Evolutionary conservation across 345 rosid species (phyloP).

Genomic region (Psidium guajava): DNA sequence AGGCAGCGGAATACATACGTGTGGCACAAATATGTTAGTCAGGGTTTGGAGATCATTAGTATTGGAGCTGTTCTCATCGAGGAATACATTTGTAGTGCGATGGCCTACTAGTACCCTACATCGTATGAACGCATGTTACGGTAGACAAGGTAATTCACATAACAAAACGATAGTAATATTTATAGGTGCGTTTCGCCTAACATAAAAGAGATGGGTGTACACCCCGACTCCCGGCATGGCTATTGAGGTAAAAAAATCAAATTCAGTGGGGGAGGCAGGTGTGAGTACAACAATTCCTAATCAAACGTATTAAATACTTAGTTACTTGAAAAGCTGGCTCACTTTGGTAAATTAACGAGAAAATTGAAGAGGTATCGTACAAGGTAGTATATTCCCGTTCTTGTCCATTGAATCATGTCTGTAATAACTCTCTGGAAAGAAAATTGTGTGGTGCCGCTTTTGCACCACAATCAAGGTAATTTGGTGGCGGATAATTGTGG

Average conservation of each 20-base stretch:
- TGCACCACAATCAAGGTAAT: no score
- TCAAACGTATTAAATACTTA: neutral
- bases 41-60: conserved; percentile 48
- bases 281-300: conserved; percentile 64
- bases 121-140: no score
- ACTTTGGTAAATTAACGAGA: no score
- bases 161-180: no score
- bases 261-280: conserved; percentile 60
- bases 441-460: no score
- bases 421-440: no score
- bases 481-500: no score
- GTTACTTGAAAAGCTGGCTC: neutral
- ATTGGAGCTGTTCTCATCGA: conserved; percentile 25
- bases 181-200: neutral
- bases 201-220: neutral
- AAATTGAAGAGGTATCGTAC: neutral
- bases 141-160: no score
- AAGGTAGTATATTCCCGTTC: no score
- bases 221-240: conserved; percentile 71
- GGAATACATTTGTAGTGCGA: conserved; percentile 70
- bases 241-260: conserved; percentile 66
- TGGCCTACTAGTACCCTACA: no score
- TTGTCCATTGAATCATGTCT: no score
- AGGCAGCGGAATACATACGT: conserved; percentile 24
- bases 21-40: conserved; percentile 59